Evolutionary conservation across 768 basidiomycete genomes (phyloP).

Genomic region (Lactarius akahatsu): DNA sequence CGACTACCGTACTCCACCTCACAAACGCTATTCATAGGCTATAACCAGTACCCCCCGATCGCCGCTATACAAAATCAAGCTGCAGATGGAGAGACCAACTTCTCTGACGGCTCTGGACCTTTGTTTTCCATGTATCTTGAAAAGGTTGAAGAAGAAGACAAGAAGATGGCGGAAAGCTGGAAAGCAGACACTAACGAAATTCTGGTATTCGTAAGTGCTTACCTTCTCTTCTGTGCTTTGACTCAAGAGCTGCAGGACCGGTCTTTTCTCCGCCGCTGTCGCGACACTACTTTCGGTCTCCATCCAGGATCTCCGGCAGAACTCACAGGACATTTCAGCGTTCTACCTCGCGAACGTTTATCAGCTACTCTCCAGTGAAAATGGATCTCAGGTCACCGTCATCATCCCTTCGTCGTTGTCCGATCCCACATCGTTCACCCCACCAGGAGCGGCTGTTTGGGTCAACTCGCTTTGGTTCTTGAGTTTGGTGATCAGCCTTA

Average conservation of each 20-base stretch:
- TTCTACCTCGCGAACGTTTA: constrained; percentile 8
- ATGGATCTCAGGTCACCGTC: not conserved
- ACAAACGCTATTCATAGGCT: not conserved
- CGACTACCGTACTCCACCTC: not conserved
- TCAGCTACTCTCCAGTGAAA: constrained; percentile 2
- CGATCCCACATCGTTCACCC: not conserved
- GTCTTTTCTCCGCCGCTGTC: constrained; percentile 16
- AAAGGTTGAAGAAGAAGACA: too few relatives aligned
- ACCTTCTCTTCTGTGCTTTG: not conserved
- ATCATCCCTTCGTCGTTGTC: not conserved
- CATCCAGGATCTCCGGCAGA: constrained; percentile 1
- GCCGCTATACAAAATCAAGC: too few relatives aligned
- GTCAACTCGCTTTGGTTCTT: constrained; percentile 22
- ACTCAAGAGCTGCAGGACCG: constrained; percentile 4
- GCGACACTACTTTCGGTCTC: not conserved
- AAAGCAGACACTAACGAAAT: constrained; percentile 11
- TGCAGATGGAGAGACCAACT: too few relatives aligned
- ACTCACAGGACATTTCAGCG: constrained; percentile 5
- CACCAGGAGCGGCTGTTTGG: constrained; percentile 2
- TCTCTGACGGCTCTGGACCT: too few relatives aligned
- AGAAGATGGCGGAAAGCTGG: constrained; percentile 10
- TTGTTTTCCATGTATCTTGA: too few relatives aligned
- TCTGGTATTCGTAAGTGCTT: constrained; percentile 4
- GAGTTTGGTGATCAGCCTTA: constrained; percentile 15
- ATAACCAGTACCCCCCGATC: not conserved